Percentiles rank a stretch among this genome's conserved stretches.
phyloP scores from a whole-genome alignment of 192 early-diverging fungal species.

The Dispira parvispora region DNA sequence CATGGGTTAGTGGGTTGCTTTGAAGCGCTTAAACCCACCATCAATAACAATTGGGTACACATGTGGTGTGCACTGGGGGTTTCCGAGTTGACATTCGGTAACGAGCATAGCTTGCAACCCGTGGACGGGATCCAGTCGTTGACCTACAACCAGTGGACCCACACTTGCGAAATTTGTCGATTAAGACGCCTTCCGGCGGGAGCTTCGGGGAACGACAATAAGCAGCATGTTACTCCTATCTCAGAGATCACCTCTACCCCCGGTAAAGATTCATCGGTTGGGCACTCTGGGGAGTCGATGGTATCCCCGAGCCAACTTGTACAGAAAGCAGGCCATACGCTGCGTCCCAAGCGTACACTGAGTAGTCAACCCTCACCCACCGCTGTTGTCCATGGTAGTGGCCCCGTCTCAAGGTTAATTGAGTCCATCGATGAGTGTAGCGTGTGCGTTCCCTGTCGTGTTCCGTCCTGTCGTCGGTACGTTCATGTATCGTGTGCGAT shows the following conservation, averaged over 20 bases:
- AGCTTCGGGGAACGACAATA: too few relatives aligned
- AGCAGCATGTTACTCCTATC: too few relatives aligned
- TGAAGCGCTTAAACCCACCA: conserved; percentile 42
- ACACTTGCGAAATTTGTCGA: conserved; percentile 4
- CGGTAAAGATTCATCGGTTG: too few relatives aligned
- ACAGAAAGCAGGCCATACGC: not conserved
- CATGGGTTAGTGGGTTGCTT: conserved; percentile 15
- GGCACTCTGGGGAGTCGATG: too few relatives aligned
- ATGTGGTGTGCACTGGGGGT: conserved; percentile 44
- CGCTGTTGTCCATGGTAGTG: too few relatives aligned
- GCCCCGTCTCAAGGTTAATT: not conserved
- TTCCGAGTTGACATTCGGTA: conserved; percentile 32
- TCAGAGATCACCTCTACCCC: too few relatives aligned
- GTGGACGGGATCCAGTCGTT: conserved; percentile 31
- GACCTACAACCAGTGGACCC: conserved; percentile 20
- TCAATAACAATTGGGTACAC: conserved; percentile 66
- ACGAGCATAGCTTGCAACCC: conserved; percentile 19
- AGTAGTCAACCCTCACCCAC: not conserved
- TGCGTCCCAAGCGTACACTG: conserved; percentile 6
- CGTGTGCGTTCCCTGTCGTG: conserved; percentile 5
- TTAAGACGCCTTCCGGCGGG: too few relatives aligned
- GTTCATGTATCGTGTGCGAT: conserved; percentile 7
- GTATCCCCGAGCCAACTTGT: too few relatives aligned
- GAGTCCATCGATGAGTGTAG: conserved; percentile 3
- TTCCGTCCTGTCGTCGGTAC: not conserved